Conservation (phyloP, 768 basidiomycete genomes). For the Terana coerulea region DNA sequence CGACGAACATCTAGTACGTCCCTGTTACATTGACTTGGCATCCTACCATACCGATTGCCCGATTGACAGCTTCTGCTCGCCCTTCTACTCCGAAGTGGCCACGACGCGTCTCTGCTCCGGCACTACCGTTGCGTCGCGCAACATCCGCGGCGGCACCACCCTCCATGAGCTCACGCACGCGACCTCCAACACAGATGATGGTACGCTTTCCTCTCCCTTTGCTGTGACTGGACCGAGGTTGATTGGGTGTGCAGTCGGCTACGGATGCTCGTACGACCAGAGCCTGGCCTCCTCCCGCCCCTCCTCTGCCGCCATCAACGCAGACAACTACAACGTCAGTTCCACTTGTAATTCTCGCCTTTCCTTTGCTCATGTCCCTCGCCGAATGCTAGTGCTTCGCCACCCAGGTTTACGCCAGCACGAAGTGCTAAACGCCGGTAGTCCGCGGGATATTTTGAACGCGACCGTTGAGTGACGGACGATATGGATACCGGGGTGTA, state of each 20-base stretch:
- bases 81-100: slow-evolving; percentile 45
- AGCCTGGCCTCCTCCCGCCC: slow-evolving; percentile 25
- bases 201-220: not conserved
- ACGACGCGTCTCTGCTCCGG: slow-evolving; percentile 37
- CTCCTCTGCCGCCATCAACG: slow-evolving; percentile 30
- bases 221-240: slow-evolving; percentile 35
- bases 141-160: slow-evolving; percentile 43
- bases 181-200: slow-evolving; percentile 35
- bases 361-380: not conserved
- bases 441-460: no score
- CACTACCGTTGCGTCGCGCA: slow-evolving; percentile 40
- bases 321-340: slow-evolving; percentile 46
- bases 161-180: slow-evolving; percentile 48
- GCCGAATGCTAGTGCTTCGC: slow-evolving; percentile 39
- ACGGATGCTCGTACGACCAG: slow-evolving; percentile 32
- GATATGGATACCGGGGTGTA: no score
- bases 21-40: not conserved
- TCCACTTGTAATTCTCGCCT: not conserved
- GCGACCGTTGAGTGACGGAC: no score
- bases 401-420: slow-evolving; percentile 41
- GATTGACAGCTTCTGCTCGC: slow-evolving; percentile 31
- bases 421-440: slow-evolving; percentile 35
- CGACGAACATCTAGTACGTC: slow-evolving; percentile 41
- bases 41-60: not conserved
- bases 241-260: slow-evolving; percentile 6